phyloP scores from a whole-genome alignment of 345 rosid genomes.

The Sisymbrium altissimum region DNA sequence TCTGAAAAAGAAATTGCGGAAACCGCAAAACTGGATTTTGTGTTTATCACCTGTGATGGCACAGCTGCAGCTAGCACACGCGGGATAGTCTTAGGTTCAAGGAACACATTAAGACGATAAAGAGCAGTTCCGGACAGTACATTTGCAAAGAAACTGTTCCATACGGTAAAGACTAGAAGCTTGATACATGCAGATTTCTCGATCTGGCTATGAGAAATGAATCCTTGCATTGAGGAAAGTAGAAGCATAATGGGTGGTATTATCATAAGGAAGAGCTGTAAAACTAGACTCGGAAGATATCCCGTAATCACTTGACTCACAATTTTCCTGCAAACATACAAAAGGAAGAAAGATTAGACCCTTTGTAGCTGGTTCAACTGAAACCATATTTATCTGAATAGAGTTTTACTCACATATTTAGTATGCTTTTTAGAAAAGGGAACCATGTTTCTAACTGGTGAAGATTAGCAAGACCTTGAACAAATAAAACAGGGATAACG shows the following conservation, averaged over 20 bases:
- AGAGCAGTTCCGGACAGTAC: constrained; percentile 81
- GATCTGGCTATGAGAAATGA: constrained; percentile 60
- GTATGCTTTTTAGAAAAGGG: constrained; percentile 65
- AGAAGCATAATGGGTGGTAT: constrained; percentile 74
- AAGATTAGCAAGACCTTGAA: constrained; percentile 91
- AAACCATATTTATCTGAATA: neutral
- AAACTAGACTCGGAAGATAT: constrained; percentile 87
- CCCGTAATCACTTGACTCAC: constrained; percentile 78
- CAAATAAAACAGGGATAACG: constrained; percentile 71
- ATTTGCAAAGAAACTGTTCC: constrained; percentile 90
- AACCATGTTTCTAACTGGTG: constrained; percentile 72
- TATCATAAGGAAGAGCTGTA: constrained; percentile 53
- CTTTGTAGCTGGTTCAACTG: constrained; percentile 1
- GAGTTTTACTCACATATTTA: constrained; percentile 57
- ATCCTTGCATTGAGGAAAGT: constrained; percentile 80
- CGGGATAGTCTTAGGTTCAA: constrained; percentile 79
- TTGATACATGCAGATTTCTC: constrained; percentile 77
- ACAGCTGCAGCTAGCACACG: constrained; percentile 70
- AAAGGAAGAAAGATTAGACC: neutral
- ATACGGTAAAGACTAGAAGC: constrained; percentile 61
- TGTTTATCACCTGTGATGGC: constrained; percentile 70
- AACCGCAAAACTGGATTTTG: neutral
- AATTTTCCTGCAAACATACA: constrained; percentile 48
- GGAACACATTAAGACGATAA: constrained; percentile 53
- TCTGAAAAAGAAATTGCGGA: neutral